Evolutionary conservation across 306 rosid genomes (phyloP).

Genomic region (Citrullus mucosospermus): DNA sequence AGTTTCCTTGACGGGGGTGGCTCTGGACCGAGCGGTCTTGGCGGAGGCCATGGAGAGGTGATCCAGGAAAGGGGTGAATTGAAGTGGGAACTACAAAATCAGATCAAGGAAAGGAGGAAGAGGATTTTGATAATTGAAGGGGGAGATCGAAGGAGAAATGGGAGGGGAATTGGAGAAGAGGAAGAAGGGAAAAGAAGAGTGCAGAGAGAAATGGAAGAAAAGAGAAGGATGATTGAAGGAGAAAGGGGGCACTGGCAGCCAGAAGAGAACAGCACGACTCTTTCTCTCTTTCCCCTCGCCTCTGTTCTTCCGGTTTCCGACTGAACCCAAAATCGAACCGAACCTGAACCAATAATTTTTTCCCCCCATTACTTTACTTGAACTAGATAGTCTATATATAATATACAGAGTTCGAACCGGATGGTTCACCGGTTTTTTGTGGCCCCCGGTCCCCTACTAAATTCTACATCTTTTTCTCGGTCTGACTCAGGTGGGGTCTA

Average conservation of each 20-base stretch:
- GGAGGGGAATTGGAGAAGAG: not conserved
- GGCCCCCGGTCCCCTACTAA: not conserved
- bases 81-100: not conserved
- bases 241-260: not conserved
- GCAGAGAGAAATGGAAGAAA: not conserved
- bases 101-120: not conserved
- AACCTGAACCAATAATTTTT: too few species aligned
- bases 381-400: too few species aligned
- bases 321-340: not conserved
- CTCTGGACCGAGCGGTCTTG: constrained; percentile 69
- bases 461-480: not conserved
- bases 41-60: constrained; percentile 44
- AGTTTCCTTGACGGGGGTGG: constrained; percentile 47
- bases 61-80: not conserved
- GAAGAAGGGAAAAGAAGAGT: not conserved
- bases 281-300: not conserved
- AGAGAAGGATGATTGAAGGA: not conserved
- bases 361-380: too few species aligned
- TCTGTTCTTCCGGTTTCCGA: not conserved
- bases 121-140: not conserved
- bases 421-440: too few species aligned
- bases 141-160: not conserved
- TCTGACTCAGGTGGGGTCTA: not conserved
- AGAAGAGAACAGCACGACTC: not conserved
- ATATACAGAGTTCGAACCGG: too few species aligned